A percentile compares a stretch with the other conserved stretches of the same genome.
phyloP scores from a whole-genome alignment of 441 rosid species.

The Eruca vesicaria region DNA sequence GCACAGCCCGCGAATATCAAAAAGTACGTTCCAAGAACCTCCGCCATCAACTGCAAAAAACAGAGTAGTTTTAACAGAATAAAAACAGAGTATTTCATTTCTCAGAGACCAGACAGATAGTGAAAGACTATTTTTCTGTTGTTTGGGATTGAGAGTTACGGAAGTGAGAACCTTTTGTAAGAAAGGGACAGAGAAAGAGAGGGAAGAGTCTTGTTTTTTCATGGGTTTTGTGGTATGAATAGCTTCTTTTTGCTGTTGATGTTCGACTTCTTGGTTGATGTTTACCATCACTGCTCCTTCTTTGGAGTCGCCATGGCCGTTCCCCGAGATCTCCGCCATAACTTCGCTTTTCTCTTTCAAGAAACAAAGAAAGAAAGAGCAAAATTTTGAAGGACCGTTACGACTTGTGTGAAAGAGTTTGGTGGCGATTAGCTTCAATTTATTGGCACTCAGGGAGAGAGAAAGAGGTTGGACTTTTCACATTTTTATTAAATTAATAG shows the following conservation, averaged over 20 bases:
- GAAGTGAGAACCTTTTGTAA: constrained; percentile 60
- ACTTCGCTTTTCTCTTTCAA: neutral
- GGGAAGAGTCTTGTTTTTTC: constrained; percentile 40
- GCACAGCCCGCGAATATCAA: constrained; percentile 89
- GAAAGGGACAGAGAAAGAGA: constrained; percentile 59
- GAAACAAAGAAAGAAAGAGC: neutral
- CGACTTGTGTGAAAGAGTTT: constrained; percentile 15
- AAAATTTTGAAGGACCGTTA: constrained; percentile 4
- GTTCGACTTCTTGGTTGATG: constrained; percentile 38
- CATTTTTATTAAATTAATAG: constrained; percentile 8
- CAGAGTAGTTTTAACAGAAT: neutral
- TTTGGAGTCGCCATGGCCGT: constrained; percentile 32
- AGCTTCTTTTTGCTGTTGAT: constrained; percentile 18
- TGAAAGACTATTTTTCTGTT: neutral
- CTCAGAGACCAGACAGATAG: too few relatives aligned
- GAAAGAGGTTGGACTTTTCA: constrained; percentile 21
- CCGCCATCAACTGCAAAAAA: constrained; percentile 70
- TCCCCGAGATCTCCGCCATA: constrained; percentile 58
- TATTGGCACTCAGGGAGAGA: constrained; percentile 28
- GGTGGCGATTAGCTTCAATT: constrained; percentile 29
- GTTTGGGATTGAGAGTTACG: neutral
- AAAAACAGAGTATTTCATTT: too few relatives aligned
- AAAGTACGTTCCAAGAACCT: constrained; percentile 78
- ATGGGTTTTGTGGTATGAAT: constrained; percentile 1
- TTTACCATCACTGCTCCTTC: constrained; percentile 45